A percentile compares a stretch with the other conserved stretches of the same genome.
These are phyloP conservation scores for Penicillium polonicum DNA, from an alignment of 2,329 filamentous ascomycete genomes.

Conservation along the genomic window DNA sequence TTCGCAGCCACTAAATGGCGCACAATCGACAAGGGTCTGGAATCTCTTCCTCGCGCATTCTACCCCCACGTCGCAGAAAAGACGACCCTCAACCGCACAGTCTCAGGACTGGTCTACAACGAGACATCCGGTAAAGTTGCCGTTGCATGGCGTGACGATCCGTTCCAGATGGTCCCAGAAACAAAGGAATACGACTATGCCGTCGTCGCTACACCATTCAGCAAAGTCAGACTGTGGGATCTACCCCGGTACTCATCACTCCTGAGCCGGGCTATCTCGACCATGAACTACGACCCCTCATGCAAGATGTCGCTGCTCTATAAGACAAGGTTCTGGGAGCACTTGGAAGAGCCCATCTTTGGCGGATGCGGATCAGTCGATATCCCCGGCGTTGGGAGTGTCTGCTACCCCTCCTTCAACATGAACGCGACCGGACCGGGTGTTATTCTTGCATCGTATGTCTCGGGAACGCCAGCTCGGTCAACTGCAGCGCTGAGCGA, in stretches of 20 bases:
- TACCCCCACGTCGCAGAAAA: constrained; percentile 59
- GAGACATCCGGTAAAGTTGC: constrained; percentile 54
- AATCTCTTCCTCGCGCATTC: constrained; percentile 62
- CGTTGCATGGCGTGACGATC: constrained; percentile 54
- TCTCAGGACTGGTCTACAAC: constrained; percentile 58
- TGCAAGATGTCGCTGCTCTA: constrained; percentile 67
- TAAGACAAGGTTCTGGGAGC: constrained; percentile 62
- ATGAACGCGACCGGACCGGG: constrained; percentile 38
- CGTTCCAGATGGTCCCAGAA: constrained; percentile 43
- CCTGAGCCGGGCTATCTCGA: constrained; percentile 49
- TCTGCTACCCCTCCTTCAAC: constrained; percentile 40
- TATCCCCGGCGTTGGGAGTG: constrained; percentile 31
- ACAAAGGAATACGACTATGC: constrained; percentile 63
- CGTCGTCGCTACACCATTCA: constrained; percentile 64
- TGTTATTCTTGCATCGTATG: constrained; percentile 48
- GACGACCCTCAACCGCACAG: constrained; percentile 56
- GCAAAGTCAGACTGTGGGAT: constrained; percentile 62
- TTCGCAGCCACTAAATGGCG: constrained; percentile 60
- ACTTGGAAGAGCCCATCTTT: constrained; percentile 56
- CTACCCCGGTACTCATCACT: constrained; percentile 56
- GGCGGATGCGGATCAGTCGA: constrained; percentile 51
- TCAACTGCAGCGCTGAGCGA: constrained; percentile 24
- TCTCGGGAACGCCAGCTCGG: constrained; percentile 26
- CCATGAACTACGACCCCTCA: constrained; percentile 51
- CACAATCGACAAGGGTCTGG: constrained; percentile 64